Evolutionary conservation across 1,139 yeast species (phyloP), one percentile per base, ranked within the genome.

Genomic region (Blastobotrys malaysiensis): DNA sequence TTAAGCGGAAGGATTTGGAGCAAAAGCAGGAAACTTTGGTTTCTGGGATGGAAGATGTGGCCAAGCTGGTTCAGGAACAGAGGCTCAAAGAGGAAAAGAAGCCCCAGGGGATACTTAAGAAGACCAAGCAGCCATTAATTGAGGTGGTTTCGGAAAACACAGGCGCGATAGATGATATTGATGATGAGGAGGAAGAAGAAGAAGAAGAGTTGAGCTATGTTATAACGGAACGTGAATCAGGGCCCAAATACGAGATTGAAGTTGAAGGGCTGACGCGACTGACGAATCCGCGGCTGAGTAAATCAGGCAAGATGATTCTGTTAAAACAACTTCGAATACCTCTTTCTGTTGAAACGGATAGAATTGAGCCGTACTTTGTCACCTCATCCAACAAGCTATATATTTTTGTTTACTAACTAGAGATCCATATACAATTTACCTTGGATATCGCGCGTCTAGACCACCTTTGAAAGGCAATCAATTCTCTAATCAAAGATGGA

Each of bases 381-480:
- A 51, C 46, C 6, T 59, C 57, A 13, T 58, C 59, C 26, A 54
- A 55, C 20, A 57, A 61, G 2, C 54, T 67, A 24, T 57, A 62
- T 46, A 53, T 67, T 11, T 66, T 67, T 64, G 51, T 65, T 14
- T 67, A 51, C 51, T 57, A 50, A 48, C 20, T n/a, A 13, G 27
- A 5, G 5, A 5, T 7, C 7, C 24, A 22, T 5, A 22, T 22
- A 5, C 7, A 22, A 5, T 22, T 5, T 22, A 22, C 24, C n/a
- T 22, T 22, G 24, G 7, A 22, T 22, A 22, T 22, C 24, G n/a
- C n/a, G n/a, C n/a, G n/a, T n/a, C n/a, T n/a, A n/a, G n/a, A n/a
- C n/a, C n/a, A n/a, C n/a, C n/a, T n/a, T n/a, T n/a, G n/a, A n/a
- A n/a, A n/a, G n/a, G n/a, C n/a, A n/a, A n/a, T n/a, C n/a, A n/a